Percentiles rank a stretch among this genome's conserved stretches.
These are phyloP conservation scores for Juglanconis oblonga DNA, from an alignment of 2,329 filamentous ascomycete species.

Conservation along the genomic window DNA sequence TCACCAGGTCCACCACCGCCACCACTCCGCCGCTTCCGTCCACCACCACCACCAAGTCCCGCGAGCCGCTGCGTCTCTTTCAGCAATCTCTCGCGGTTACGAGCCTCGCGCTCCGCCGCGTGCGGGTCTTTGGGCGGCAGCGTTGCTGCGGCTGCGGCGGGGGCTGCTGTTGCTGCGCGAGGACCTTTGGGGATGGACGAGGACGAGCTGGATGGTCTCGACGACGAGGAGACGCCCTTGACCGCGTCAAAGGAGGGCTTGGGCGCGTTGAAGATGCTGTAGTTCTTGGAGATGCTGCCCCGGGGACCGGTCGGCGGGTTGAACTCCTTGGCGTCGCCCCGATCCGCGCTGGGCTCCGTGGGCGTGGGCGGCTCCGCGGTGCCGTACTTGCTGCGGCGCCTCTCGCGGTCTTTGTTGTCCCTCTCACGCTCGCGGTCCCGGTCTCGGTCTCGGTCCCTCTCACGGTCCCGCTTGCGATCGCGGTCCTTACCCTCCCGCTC, in stretches of 20 bases:
- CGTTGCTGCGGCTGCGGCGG: slow-evolving; percentile 23
- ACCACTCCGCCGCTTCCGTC: slow-evolving; percentile 48
- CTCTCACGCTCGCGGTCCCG: slow-evolving; percentile 19
- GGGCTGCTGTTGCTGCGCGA: slow-evolving; percentile 21
- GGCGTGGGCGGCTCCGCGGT: slow-evolving; percentile 29
- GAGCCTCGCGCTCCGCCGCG: slow-evolving; percentile 65
- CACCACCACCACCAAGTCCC: slow-evolving; percentile 39
- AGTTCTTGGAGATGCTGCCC: slow-evolving; percentile 22
- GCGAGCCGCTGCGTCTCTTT: slow-evolving; percentile 68
- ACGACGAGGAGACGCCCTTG: slow-evolving; percentile 29
- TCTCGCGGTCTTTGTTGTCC: slow-evolving; percentile 30
- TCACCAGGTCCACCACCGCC: slow-evolving; percentile 40
- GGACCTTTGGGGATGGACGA: slow-evolving; percentile 1
- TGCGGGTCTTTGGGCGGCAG: slow-evolving; percentile 49
- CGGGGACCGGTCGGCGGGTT: slow-evolving; percentile 41
- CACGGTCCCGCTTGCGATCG: slow-evolving; percentile 29
- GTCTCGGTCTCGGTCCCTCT: slow-evolving; percentile 34
- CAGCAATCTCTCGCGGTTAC: slow-evolving; percentile 62
- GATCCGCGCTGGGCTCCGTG: slow-evolving; percentile 20
- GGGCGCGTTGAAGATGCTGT: slow-evolving; percentile 15
- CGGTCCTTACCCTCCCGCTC: slow-evolving; percentile 21
- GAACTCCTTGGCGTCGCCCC: slow-evolving; percentile 40
- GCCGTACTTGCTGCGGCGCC: slow-evolving; percentile 32
- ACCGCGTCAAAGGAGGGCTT: slow-evolving; percentile 34
- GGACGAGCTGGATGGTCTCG: not conserved